These are phyloP conservation scores for Jimgerdemannia flammicorona DNA, from an alignment of 192 early-diverging fungal genomes.

Conservation along the genomic window DNA sequence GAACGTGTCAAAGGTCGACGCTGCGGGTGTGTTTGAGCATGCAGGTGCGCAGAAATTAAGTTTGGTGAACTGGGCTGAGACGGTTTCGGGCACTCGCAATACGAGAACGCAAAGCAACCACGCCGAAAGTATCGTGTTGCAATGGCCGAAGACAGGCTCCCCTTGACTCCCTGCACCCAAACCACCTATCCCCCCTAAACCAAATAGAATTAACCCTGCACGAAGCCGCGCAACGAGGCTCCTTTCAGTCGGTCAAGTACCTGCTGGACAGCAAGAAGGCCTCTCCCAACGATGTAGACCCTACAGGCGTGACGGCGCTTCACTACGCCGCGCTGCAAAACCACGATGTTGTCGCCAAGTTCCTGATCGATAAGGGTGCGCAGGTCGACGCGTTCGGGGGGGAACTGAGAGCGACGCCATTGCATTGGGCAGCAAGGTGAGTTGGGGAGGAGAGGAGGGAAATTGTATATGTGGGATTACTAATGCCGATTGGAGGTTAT, in stretches of 20 bases:
- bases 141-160: too few relatives aligned
- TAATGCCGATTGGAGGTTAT: background rate
- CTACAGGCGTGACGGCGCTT: constrained; percentile 68
- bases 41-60: too few relatives aligned
- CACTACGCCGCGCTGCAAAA: constrained; percentile 87
- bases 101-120: too few relatives aligned
- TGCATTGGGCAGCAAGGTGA: constrained; percentile 91
- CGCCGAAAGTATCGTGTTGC: too few relatives aligned
- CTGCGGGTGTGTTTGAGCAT: background rate
- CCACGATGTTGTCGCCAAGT: constrained; percentile 65
- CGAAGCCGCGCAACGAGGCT: constrained; percentile 70
- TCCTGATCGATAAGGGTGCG: constrained; percentile 75
- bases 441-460: background rate
- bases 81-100: too few relatives aligned
- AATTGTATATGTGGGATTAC: background rate
- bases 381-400: constrained; percentile 71
- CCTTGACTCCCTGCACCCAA: too few relatives aligned
- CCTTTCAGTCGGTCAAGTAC: constrained; percentile 48
- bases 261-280: constrained; percentile 54
- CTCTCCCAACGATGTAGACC: constrained; percentile 53
- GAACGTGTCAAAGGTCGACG: background rate
- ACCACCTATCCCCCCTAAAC: too few relatives aligned
- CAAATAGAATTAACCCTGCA: constrained; percentile 38
- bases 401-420: constrained; percentile 77
- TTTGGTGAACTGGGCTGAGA: too few relatives aligned